Percentiles rank a stretch among this genome's conserved stretches.
Evolutionary conservation across 345 rosid species (phyloP).

Genomic region (Citrus mangshanensis): DNA sequence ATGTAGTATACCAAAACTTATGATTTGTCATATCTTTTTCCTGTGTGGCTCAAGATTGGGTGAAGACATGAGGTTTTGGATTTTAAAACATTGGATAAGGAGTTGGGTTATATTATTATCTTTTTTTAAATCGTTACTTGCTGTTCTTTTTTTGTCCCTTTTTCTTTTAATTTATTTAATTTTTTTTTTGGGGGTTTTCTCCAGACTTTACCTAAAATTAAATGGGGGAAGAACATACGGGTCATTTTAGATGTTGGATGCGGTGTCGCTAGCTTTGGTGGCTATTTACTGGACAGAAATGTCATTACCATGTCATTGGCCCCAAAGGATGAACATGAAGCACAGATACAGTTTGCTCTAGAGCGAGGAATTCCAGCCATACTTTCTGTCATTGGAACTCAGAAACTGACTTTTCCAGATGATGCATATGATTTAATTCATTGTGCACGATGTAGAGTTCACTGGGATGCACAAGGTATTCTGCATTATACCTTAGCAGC

Average conservation of each 20-base stretch:
- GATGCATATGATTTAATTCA: conserved; percentile 79
- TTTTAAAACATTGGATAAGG: not conserved
- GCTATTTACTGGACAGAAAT: conserved; percentile 66
- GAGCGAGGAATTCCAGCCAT: conserved; percentile 95
- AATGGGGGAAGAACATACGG: conserved; percentile 69
- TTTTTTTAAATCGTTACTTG: not conserved
- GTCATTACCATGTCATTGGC: conserved; percentile 93
- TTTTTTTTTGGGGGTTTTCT: not conserved
- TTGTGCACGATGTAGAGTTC: conserved; percentile 96
- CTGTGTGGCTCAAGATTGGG: not conserved
- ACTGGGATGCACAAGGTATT: conserved; percentile 90
- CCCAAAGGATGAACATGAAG: conserved; percentile 97
- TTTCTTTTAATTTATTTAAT: not conserved
- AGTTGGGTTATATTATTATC: not conserved
- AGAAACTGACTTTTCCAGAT: conserved; percentile 64
- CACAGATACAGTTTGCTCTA: conserved; percentile 94
- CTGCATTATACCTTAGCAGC: not conserved
- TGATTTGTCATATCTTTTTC: not conserved
- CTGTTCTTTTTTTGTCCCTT: not conserved
- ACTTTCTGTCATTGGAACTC: conserved; percentile 84
- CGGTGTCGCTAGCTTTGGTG: conserved; percentile 95
- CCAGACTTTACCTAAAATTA: conserved; percentile 64
- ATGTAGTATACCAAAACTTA: not conserved
- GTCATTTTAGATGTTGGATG: conserved; percentile 88
- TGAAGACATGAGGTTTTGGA: not conserved